A percentile compares a stretch with the other conserved stretches of the same genome.
Conservation (phyloP, 306 rosid genomes). For the Cicer pinnatifidum region DNA sequence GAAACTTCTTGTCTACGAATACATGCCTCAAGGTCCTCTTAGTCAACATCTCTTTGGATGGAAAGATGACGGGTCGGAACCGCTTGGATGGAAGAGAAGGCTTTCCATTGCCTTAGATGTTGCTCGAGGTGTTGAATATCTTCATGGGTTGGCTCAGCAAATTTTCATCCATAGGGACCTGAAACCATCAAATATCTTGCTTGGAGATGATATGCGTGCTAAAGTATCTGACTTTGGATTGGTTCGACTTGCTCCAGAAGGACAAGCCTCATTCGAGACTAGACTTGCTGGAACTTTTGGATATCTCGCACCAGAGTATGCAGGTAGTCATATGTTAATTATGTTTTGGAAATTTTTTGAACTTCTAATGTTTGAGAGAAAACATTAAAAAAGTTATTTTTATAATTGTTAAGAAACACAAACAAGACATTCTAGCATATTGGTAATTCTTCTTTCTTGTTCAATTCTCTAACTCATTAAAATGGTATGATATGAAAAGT, state of each 20-base stretch:
- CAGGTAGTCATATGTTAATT: conserved; percentile 55
- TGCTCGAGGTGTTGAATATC: conserved; percentile 92
- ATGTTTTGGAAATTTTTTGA: background rate
- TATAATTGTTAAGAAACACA: background rate
- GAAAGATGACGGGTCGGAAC: conserved; percentile 60
- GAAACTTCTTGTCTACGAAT: conserved; percentile 90
- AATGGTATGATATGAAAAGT: conserved; percentile 50
- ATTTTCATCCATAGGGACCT: conserved; percentile 92
- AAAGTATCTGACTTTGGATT: conserved; percentile 94
- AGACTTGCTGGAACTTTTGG: conserved; percentile 96
- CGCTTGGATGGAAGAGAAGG: conserved; percentile 87
- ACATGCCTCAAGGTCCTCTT: conserved; percentile 97
- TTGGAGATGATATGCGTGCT: conserved; percentile 90
- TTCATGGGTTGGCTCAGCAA: conserved; percentile 84
- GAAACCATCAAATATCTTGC: conserved; percentile 91
- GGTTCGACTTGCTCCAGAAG: conserved; percentile 95
- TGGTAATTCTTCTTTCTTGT: background rate
- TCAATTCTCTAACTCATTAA: conserved; percentile 38
- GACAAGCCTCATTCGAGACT: conserved; percentile 75
- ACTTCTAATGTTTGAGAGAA: too few species aligned
- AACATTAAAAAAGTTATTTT: background rate
- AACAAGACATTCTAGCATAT: conserved; percentile 11
- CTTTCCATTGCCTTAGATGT: conserved; percentile 86
- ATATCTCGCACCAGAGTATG: conserved; percentile 94
- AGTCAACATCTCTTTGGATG: conserved; percentile 70